Evolutionary conservation across 768 basidiomycete genomes (phyloP).

Genomic region (Kwoniella pini): DNA sequence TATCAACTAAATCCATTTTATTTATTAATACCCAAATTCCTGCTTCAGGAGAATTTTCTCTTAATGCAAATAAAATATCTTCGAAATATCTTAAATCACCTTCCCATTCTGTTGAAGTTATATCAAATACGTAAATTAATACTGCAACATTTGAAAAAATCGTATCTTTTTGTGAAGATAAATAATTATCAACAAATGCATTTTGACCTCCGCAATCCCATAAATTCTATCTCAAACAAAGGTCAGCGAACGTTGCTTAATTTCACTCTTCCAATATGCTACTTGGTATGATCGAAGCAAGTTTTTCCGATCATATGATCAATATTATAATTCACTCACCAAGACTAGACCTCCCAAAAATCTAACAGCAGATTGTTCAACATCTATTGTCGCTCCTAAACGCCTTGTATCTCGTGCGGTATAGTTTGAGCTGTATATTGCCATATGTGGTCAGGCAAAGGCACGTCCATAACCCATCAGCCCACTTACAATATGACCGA

Average conservation of each 20-base stretch:
- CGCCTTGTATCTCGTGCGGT: slow-evolving; percentile 87
- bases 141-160: slow-evolving; percentile 97
- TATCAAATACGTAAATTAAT: slow-evolving; percentile 98
- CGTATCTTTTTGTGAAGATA: slow-evolving; percentile 84
- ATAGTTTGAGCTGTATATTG: slow-evolving; percentile 92
- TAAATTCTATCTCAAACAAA: too few relatives aligned
- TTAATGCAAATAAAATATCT: slow-evolving; percentile 81
- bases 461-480: too few relatives aligned
- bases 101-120: slow-evolving; percentile 76
- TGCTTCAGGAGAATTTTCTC: slow-evolving; percentile 61
- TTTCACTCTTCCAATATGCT: too few relatives aligned
- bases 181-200: slow-evolving; percentile 95
- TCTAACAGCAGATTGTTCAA: slow-evolving; percentile 95
- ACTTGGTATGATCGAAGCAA: too few relatives aligned
- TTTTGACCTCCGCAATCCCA: slow-evolving; percentile 99
- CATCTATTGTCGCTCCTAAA: slow-evolving; percentile 94
- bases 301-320: too few relatives aligned
- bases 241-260: too few relatives aligned
- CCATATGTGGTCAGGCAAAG: too few relatives aligned
- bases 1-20: slow-evolving; percentile 89
- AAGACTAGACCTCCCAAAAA: slow-evolving; percentile 95
- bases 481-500: slow-evolving; percentile 91
- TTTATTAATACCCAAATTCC: slow-evolving; percentile 87
- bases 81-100: slow-evolving; percentile 88
- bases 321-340: slow-evolving; percentile 42